Evolutionary conservation across 176 grass and related monocot genomes (phyloP), one percentile per base, ranked within the genome.

Genomic region (Bromus sterilis): DNA sequence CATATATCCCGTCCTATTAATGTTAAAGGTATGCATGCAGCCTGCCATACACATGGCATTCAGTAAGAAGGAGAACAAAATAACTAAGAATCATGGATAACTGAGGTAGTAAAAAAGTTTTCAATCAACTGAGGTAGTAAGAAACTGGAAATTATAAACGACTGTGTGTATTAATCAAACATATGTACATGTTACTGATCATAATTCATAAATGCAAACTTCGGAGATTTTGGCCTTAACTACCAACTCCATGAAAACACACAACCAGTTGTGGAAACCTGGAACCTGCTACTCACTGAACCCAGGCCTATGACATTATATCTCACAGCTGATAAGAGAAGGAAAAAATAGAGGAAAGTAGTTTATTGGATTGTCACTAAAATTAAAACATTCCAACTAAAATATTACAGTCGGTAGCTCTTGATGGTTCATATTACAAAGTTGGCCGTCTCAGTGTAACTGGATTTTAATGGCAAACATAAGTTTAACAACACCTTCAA

Each of bases 1-100:
- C 95, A 97, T 85, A 97, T 94, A 80, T 97, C 95, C 33, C 95
- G 90, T 41, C 95, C 95, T 67, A 90, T 87, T 86, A 97, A 89
- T 80, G 95, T 92, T 83, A 97, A 89, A 69, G 92, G 95, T 87
- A 97, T 91, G 77, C 95, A 97, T 29, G 92, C 92, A 85, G 95
- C 91, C 95, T 97, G 71, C 26, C 90, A 72, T 32, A 80, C 51
- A 48, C 10, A 89, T 15, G 53, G 16, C 68, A 82, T 41, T 74
- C 44, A 86, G 49, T 12, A 37, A 75, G 89, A 56, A 89, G 24
- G n/a, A n/a, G n/a, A 80, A 31, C 24, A 68, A 75, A 70, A 40
- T 51, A 80, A 49, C 5, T 36, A 39, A 37, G 16, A 48, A 57
- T n/a, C n/a, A n/a, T n/a, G n/a, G n/a, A n/a, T n/a, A n/a, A n/a